Percentiles rank a stretch among this genome's conserved stretches.
Evolutionary conservation across 495 filamentous ascomycete genomes (phyloP).

Genomic region (Annulohypoxylon maeteangense): DNA sequence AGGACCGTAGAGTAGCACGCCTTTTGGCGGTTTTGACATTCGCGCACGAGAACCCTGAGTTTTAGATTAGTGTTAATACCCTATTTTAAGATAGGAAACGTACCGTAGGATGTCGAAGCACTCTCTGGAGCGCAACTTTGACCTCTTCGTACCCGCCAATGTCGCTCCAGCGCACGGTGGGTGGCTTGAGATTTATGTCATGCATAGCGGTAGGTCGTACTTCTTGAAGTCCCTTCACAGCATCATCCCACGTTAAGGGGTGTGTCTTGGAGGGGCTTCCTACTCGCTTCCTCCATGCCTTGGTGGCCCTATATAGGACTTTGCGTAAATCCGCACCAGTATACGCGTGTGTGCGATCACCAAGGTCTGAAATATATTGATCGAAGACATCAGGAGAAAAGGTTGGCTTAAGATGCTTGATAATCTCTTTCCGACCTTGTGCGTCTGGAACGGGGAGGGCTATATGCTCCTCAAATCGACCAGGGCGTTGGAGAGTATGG

Average conservation of each 20-base stretch:
- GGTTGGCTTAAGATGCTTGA: conserved; percentile 62
- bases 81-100: neutral
- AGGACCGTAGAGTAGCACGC: conserved; percentile 91
- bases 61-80: conserved; percentile 14
- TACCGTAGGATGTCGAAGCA: conserved; percentile 39
- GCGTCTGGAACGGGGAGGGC: conserved; percentile 84
- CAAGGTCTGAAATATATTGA: conserved; percentile 55
- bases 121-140: conserved; percentile 65
- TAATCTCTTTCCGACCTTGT: conserved; percentile 75
- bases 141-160: conserved; percentile 89
- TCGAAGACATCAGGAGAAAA: conserved; percentile 50
- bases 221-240: conserved; percentile 54
- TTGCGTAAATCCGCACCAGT: conserved; percentile 60
- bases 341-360: conserved; percentile 65
- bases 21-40: conserved; percentile 70
- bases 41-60: conserved; percentile 38
- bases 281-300: conserved; percentile 40
- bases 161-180: conserved; percentile 86
- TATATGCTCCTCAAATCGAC: conserved; percentile 76
- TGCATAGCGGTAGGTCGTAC: conserved; percentile 86
- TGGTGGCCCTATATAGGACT: conserved; percentile 56
- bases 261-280: conserved; percentile 22
- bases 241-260: conserved; percentile 54
- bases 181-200: conserved; percentile 88
- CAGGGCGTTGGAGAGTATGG: conserved; percentile 71